Conservation (phyloP, 306 rosid genomes). For the Cicer chorassanicum region DNA sequence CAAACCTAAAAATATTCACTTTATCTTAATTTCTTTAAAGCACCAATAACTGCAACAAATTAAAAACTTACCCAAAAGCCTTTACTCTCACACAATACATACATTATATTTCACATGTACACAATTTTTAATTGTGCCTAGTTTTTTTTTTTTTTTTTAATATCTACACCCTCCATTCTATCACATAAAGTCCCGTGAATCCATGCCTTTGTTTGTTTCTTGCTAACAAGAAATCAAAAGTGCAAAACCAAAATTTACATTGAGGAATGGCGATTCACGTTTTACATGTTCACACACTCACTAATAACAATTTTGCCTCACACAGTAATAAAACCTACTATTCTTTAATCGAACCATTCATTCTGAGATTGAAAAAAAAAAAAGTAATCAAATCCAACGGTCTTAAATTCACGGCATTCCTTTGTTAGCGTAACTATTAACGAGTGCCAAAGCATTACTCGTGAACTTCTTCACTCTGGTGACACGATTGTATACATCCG, state of each 20-base stretch:
- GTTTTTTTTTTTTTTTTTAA: background rate
- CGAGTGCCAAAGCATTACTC: conserved; percentile 91
- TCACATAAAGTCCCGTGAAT: conserved; percentile 16
- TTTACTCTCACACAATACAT: conserved; percentile 26
- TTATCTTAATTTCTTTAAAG: background rate
- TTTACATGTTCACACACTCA: conserved; percentile 9
- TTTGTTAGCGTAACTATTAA: conserved; percentile 65
- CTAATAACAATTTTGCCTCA: no score
- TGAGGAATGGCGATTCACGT: conserved; percentile 18
- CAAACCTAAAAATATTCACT: background rate
- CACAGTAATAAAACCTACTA: conserved; percentile 7
- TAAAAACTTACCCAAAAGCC: conserved; percentile 11
- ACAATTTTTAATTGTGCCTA: background rate
- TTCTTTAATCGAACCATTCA: background rate
- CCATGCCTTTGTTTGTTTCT: background rate
- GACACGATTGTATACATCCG: conserved; percentile 57
- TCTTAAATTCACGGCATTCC: conserved; percentile 46
- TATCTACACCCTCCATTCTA: conserved; percentile 38
- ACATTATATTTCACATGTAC: background rate
- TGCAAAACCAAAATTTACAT: conserved; percentile 36
- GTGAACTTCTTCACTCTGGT: conserved; percentile 70
- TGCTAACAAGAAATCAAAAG: conserved; percentile 1
- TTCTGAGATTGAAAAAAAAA: background rate
- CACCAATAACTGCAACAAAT: conserved; percentile 1
- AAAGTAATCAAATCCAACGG: conserved; percentile 38